Evolutionary conservation across 768 basidiomycete genomes (phyloP), one percentile per base, ranked within the genome.

Genomic region (Pleurotus salmoneostramineus): DNA sequence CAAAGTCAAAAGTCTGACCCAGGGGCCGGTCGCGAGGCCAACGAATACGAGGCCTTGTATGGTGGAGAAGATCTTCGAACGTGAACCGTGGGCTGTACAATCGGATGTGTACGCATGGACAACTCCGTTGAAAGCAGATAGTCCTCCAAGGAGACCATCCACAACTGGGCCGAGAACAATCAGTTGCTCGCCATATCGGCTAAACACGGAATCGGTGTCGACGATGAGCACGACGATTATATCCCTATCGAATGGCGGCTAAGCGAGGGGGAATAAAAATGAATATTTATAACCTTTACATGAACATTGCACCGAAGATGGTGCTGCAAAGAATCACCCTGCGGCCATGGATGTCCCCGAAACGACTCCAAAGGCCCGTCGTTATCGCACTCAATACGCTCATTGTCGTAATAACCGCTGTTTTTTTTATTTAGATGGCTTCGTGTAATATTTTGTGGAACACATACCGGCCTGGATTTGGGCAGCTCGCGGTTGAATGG

Each of bases 281-380:
- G 44, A 37, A 48, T 31, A 37, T 54, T 34, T 40, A 32, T 42
- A 47, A n/a, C 3, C 74, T 84, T 57, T 65, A 92, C 93, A 88
- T 89, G 62, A 83, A 70, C 56, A 92, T 76, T 1, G 93, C 77
- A 12, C 94, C 93, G 15, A 85, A 60, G 5, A 88, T 76, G 37
- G 87, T 81, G 12, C 84, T 69, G 2, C 82, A 81, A 57, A 95
- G 81, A 45, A 95, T 82, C 27, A 80, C 81, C 49, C 87, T 93
- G 36, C 94, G 80, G 7, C 94, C 94, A 61, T 85, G 73, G 6
- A 77, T 71, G 68, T 95, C 93, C 7, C 90, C 87, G 43, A 86
- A 82, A 50, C 84, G 81, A 52, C 91, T 91, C 94, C 94, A 97
- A 74, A 87, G 90, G 0, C 89, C 91, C 0, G 92, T 92, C 3